Percentiles rank a stretch among this genome's conserved stretches.
Conservation (phyloP, 345 rosid species). For the Syzygium aromaticum region DNA sequence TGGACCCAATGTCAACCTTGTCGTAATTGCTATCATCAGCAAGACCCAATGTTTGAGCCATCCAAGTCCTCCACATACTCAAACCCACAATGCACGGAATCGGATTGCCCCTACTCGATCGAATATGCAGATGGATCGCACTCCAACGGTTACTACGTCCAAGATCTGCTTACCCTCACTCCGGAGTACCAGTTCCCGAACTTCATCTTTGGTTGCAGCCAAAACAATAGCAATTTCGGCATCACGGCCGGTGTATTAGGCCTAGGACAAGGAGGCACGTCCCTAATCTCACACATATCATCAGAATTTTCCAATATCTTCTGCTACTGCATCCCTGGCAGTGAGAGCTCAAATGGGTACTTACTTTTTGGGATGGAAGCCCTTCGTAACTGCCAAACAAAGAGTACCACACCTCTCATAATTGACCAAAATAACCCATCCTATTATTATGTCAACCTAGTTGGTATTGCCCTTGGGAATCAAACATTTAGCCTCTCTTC, state of each 20-base stretch:
- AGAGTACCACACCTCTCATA: not conserved
- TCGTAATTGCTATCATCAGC: not conserved
- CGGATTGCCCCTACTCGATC: not conserved
- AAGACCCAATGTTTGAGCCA: slow-evolving; percentile 8
- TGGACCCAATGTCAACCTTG: slow-evolving; percentile 15
- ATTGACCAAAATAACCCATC: not conserved
- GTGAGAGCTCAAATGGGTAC: slow-evolving; percentile 9
- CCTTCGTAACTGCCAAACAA: not conserved
- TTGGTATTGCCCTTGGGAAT: slow-evolving; percentile 9
- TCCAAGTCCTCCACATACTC: slow-evolving; percentile 12
- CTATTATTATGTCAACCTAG: slow-evolving; percentile 7
- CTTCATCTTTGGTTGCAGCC: slow-evolving; percentile 20
- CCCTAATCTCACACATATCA: slow-evolving; percentile 5
- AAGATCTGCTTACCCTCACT: slow-evolving; percentile 12
- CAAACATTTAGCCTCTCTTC: not conserved
- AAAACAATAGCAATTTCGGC: not conserved
- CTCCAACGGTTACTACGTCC: slow-evolving; percentile 1
- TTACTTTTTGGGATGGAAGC: slow-evolving; percentile 12
- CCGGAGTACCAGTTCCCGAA: not conserved
- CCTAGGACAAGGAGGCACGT: not conserved
- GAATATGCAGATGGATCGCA: slow-evolving; percentile 4
- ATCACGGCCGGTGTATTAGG: slow-evolving; percentile 12
- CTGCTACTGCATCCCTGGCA: slow-evolving; percentile 25
- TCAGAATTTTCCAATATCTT: not conserved
- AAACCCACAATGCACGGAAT: not conserved